phyloP scores from a whole-genome alignment of 78 protist genomes.

The Dictyostelium purpureum region DNA sequence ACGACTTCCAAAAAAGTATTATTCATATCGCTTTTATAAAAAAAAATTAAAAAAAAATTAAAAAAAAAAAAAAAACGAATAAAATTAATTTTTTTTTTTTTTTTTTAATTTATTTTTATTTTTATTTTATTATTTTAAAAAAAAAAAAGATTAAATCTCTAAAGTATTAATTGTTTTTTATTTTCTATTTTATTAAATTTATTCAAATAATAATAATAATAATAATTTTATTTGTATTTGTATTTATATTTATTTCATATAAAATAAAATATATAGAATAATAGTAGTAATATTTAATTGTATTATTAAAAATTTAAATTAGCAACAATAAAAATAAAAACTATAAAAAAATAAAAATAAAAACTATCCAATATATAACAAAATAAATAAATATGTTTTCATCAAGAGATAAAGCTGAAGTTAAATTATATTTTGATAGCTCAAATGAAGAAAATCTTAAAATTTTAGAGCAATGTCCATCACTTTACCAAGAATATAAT shows the following conservation, averaged over 20 bases:
- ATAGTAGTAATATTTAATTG: neutral
- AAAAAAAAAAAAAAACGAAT: neutral
- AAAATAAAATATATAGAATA: neutral
- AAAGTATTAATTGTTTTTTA: neutral
- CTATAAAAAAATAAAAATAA: too few species aligned
- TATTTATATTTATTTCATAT: neutral
- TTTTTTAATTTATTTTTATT: too few species aligned
- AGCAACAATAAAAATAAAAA: neutral
- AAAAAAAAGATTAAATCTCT: neutral
- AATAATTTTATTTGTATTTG: too few species aligned
- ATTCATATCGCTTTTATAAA: too few species aligned
- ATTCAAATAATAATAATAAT: too few species aligned
- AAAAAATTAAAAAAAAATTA: neutral
- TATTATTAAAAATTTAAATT: too few species aligned
- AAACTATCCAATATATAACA: too few species aligned
- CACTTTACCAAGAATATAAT: conserved; percentile 12
- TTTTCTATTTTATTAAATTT: too few species aligned
- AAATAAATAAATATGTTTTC: too few species aligned
- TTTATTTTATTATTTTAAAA: too few species aligned
- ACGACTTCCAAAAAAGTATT: too few species aligned
- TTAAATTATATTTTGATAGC: conserved; percentile 48
- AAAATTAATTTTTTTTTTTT: too few species aligned
- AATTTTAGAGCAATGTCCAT: conserved; percentile 23
- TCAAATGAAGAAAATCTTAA: neutral
- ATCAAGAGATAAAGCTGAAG: conserved; percentile 15